phyloP scores from a whole-genome alignment of 2,329 filamentous ascomycete genomes.

The Phialocephala subalpina region DNA sequence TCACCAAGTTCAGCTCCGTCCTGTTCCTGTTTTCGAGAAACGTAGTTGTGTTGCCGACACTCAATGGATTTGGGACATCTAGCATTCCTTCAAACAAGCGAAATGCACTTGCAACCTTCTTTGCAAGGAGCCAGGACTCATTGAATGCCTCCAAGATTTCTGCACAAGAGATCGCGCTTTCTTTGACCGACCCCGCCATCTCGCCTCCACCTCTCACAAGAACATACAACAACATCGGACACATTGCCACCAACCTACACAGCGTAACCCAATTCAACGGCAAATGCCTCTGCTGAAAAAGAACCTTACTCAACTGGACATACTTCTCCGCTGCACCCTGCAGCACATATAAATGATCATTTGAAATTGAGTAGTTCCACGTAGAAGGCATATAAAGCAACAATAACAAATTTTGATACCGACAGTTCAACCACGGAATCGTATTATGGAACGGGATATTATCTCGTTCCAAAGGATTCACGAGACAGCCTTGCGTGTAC shows the following conservation, averaged over 20 bases:
- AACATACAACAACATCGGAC: not conserved
- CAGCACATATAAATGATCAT: not conserved
- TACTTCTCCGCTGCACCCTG: not conserved
- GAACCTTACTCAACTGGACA: not conserved
- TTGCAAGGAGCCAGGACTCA: not conserved
- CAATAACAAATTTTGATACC: not conserved
- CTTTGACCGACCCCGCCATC: not conserved
- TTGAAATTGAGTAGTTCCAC: not conserved
- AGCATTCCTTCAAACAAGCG: not conserved
- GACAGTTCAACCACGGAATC: not conserved
- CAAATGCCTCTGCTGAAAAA: not conserved
- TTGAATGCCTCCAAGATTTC: conserved; percentile 1
- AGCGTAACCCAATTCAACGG: conserved; percentile 6
- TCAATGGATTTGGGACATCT: not conserved
- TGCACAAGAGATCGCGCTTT: not conserved
- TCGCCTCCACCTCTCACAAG: not conserved
- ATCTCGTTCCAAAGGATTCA: not conserved
- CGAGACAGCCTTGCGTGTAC: conserved; percentile 1
- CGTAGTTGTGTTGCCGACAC: not conserved
- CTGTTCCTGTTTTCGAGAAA: not conserved
- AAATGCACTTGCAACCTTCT: not conserved
- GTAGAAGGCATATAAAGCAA: not conserved
- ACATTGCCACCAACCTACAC: not conserved
- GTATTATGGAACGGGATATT: conserved; percentile 3
- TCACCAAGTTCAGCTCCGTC: not conserved